Evolutionary conservation across 2,329 filamentous ascomycete species (phyloP), one percentile per base, ranked within the genome.

Genomic region (Stemphylium vesicarium): DNA sequence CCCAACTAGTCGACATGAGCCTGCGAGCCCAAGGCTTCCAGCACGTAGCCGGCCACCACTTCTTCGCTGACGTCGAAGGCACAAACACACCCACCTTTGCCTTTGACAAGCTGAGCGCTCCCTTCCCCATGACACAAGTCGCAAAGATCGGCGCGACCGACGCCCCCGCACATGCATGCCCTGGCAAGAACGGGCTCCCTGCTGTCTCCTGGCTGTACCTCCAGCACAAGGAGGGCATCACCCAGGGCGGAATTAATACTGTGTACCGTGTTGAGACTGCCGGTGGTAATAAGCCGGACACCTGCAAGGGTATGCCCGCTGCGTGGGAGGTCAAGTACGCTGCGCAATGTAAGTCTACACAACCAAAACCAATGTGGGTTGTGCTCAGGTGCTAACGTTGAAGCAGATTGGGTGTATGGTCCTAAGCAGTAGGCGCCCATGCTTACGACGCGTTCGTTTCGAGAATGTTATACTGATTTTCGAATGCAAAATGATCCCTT

Each of bases 41-140:
- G 48, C 49, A 65, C 5, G 80, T 82, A 64, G 69, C 87, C 12
- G 89, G 88, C 26, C 81, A 85, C 64, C 89, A 92, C 80, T 89
- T 80, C 81, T 91, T 91, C 79, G 82, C 73, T 57, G 59, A 41
- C 59, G 53, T 64, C 20, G 36, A 42, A 16, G 52, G 42, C 22
- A 53, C 43, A 41, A 67, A 39, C 75, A 81, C 58, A 0, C 88
- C 89, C 1, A 85, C 80, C 11, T 91, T 91, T 70, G 79, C 84
- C 54, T 78, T 90, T 33, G 69, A 75, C 45, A 70, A 73, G 35
- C 65, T 69, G 32, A 67, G 53, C 74, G 26, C 72, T 79, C 67
- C 73, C 12, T 58, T 71, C 81, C 61, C 78, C 77, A 54, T 78
- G 75, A 59, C 67, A 13, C 64, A 68, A 18, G 69, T 73, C n/a